Base-by-base conservation (phyloP, 2,329 filamentous ascomycete species). In the Clarireedia hainanense region DNA sequence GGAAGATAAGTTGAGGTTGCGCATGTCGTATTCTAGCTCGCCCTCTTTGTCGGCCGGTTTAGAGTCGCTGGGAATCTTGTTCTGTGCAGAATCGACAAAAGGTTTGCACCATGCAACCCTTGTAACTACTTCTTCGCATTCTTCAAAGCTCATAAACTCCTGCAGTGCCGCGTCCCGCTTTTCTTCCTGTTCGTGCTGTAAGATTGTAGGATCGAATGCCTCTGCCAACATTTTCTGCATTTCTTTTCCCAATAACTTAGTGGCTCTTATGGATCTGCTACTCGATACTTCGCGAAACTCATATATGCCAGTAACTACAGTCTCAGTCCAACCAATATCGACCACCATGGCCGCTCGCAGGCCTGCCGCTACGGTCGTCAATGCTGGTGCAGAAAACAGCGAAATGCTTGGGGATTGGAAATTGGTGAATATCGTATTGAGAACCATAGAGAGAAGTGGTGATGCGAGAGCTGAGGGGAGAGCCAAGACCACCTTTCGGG, bases 281-380 rank as follows among this genome's bases (percentile, higher is more conserved):
- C 82, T 83, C 15, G 79, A 76, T 1, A 96, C 82, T 69, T 95
- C 91, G 53, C 89, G 85, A 69, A 91, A 96, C 72, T 99, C 94
- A 67, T 91, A 97, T 6, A 97, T 79, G 5, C 85, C 88, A 0
- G 90, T 95, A 23, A 95, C 81, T 0, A 86, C 80, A 0, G 91
- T 95, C 71, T 97, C 94, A 43, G 84, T 80, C 94, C 94, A 99
- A 45, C 92, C 94, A 58, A 99, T 79, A 67, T 99, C 91, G 39
- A 99, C 77, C 0, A 97, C 83, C 43, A 99, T 71, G 1, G 86
- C 90, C n/a, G 89, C 89, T 14, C 94, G 84, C 42, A 95, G 75
- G 0, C 94, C 94, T 5, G 91, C 91, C 6, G 86, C 87, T 3
- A 91, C 80, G 6, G 86, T 77, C 1, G 84, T 77, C 71, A 94